These are phyloP conservation scores for Scedosporium apiospermum DNA, from an alignment of 2,329 filamentous ascomycete genomes.

Conservation along the genomic window DNA sequence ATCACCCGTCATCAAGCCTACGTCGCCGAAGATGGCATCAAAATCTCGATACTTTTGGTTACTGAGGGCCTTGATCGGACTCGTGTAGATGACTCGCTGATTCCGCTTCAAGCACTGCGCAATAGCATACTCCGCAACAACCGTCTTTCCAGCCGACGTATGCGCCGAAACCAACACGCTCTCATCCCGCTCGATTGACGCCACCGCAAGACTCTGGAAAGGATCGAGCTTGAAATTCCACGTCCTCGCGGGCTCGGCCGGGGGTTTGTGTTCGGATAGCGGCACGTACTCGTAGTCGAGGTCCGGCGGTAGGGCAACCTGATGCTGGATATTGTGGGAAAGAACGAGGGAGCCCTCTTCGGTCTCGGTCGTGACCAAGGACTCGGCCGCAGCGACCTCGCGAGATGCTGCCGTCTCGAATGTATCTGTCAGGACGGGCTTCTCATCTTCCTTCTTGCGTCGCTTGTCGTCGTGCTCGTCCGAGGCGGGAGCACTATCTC, in stretches of 20 bases:
- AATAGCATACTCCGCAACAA: constrained; percentile 96
- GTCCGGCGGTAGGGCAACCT: constrained; percentile 88
- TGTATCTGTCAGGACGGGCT: constrained; percentile 77
- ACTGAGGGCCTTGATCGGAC: constrained; percentile 95
- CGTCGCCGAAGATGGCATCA: constrained; percentile 88
- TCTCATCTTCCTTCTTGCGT: constrained; percentile 49
- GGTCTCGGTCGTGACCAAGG: neutral
- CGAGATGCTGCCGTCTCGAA: constrained; percentile 93
- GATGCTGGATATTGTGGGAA: constrained; percentile 96
- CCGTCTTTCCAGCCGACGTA: constrained; percentile 95
- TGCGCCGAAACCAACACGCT: constrained; percentile 95
- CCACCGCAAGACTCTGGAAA: constrained; percentile 90
- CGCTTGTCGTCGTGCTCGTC: constrained; percentile 47
- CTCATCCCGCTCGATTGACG: constrained; percentile 91
- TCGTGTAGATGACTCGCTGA: constrained; percentile 97
- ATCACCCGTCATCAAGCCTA: constrained; percentile 97
- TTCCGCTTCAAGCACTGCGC: constrained; percentile 96
- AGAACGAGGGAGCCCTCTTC: constrained; percentile 49
- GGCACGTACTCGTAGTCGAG: constrained; percentile 91
- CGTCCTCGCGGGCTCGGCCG: constrained; percentile 70
- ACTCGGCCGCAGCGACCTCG: constrained; percentile 12
- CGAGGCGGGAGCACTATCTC: constrained; percentile 16
- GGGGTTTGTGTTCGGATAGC: constrained; percentile 90
- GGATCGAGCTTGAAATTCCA: constrained; percentile 93
- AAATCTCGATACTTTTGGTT: constrained; percentile 99